phyloP scores from a whole-genome alignment of 2,329 filamentous ascomycete species.

The Didymella keratinophila region DNA sequence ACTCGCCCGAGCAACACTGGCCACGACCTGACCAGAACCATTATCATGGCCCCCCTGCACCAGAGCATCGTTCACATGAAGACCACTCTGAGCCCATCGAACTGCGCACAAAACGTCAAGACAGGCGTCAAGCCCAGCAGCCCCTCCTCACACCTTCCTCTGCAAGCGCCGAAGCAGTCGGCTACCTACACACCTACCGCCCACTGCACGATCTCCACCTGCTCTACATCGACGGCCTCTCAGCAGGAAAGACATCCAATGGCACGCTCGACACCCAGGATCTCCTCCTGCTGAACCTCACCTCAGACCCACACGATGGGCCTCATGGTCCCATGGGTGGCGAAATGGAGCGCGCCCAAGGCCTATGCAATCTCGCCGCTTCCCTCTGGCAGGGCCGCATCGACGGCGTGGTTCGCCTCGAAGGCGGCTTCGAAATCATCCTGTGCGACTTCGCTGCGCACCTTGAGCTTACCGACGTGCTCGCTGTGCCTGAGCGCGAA shows the following conservation, averaged over 20 bases:
- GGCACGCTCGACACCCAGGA: slow-evolving; percentile 76
- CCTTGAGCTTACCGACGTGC: slow-evolving; percentile 34
- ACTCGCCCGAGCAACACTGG: neutral
- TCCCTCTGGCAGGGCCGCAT: slow-evolving; percentile 61
- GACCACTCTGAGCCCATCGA: neutral
- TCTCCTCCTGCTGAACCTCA: slow-evolving; percentile 61
- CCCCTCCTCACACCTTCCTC: neutral
- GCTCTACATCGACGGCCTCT: slow-evolving; percentile 75
- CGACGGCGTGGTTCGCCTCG: slow-evolving; percentile 73
- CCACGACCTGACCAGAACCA: neutral
- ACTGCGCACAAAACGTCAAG: neutral
- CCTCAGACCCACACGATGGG: slow-evolving; percentile 4
- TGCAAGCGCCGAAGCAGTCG: slow-evolving; percentile 38
- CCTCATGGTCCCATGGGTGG: slow-evolving; percentile 49
- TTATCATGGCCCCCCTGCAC: neutral
- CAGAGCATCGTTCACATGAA: neutral
- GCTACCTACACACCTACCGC: slow-evolving; percentile 73
- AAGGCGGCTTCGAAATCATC: slow-evolving; percentile 75
- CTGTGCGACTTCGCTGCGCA: slow-evolving; percentile 67
- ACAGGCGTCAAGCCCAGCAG: slow-evolving; percentile 17
- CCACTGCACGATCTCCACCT: slow-evolving; percentile 65
- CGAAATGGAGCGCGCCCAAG: slow-evolving; percentile 60
- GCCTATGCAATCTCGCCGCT: slow-evolving; percentile 63
- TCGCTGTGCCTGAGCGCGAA: slow-evolving; percentile 12
- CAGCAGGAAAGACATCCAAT: slow-evolving; percentile 69